phyloP scores from a whole-genome alignment of 1,139 yeast genomes.

The Lodderomyces theae region DNA sequence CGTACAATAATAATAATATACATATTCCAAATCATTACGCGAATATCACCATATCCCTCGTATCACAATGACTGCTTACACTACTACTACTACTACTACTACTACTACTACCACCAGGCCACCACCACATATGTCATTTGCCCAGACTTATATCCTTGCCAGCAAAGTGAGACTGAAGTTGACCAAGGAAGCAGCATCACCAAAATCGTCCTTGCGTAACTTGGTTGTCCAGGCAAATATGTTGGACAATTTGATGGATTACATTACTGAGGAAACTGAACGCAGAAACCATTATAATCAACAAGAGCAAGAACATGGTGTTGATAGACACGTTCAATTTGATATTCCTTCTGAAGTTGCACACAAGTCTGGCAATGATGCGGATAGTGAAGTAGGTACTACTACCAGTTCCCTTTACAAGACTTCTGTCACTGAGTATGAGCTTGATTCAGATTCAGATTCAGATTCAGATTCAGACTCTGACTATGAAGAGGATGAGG shows the following conservation, averaged over 20 bases:
- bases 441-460: conserved; percentile 32
- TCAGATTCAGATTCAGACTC: conserved; percentile 13
- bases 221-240: conserved; percentile 76
- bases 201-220: conserved; percentile 58
- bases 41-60: too few species aligned
- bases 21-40: background rate
- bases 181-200: conserved; percentile 61
- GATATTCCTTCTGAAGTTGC: conserved; percentile 12
- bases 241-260: conserved; percentile 67
- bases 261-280: conserved; percentile 33
- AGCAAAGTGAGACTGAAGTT: conserved; percentile 67
- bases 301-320: conserved; percentile 2
- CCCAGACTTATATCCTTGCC: conserved; percentile 66
- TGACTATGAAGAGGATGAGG: conserved; percentile 6
- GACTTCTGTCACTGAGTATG: conserved; percentile 35
- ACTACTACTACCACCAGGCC: background rate
- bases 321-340: conserved; percentile 15
- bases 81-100: background rate
- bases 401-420: conserved; percentile 7
- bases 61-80: too few species aligned
- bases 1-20: background rate
- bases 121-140: conserved; percentile 33
- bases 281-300: conserved; percentile 19
- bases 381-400: conserved; percentile 7
- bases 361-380: conserved; percentile 1